Percentiles rank a stretch among this genome's conserved stretches.
Evolutionary conservation across 768 basidiomycete species (phyloP).

Genomic region (Tricholoma sp.): DNA sequence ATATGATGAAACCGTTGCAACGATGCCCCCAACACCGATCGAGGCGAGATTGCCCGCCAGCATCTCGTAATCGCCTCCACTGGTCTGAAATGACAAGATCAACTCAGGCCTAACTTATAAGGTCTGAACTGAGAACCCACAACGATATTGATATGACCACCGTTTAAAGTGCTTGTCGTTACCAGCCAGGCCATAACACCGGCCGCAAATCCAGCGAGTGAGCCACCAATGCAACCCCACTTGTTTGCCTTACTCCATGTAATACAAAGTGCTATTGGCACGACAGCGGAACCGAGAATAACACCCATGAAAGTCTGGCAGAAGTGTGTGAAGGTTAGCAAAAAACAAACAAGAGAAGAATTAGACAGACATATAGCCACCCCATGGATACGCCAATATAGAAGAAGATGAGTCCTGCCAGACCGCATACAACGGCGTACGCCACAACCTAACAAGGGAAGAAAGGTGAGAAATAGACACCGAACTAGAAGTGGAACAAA

Average conservation of each 20-base stretch:
- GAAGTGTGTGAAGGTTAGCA: not conserved
- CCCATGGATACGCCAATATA: slow-evolving; percentile 92
- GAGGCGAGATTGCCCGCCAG: slow-evolving; percentile 86
- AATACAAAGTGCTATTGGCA: slow-evolving; percentile 80
- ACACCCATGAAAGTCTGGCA: slow-evolving; percentile 82
- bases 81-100: slow-evolving; percentile 28
- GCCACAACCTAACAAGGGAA: slow-evolving; percentile 52
- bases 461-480: not conserved
- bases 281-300: slow-evolving; percentile 79
- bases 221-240: slow-evolving; percentile 74
- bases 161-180: slow-evolving; percentile 67
- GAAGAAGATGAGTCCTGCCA: slow-evolving; percentile 82
- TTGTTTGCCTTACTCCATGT: slow-evolving; percentile 86
- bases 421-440: slow-evolving; percentile 73
- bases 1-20: slow-evolving; percentile 59
- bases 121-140: slow-evolving; percentile 29
- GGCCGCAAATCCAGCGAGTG: slow-evolving; percentile 60
- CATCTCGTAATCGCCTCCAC: slow-evolving; percentile 60
- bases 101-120: not conserved
- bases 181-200: slow-evolving; percentile 85
- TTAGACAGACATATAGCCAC: slow-evolving; percentile 74
- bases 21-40: slow-evolving; percentile 74
- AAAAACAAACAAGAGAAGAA: not conserved
- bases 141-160: slow-evolving; percentile 62
- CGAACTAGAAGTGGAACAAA: slow-evolving; percentile 19